Percentiles rank a stretch among this genome's conserved stretches.
Evolutionary conservation across 306 rosid genomes (phyloP).

Genomic region (Luffa acutangula): DNA sequence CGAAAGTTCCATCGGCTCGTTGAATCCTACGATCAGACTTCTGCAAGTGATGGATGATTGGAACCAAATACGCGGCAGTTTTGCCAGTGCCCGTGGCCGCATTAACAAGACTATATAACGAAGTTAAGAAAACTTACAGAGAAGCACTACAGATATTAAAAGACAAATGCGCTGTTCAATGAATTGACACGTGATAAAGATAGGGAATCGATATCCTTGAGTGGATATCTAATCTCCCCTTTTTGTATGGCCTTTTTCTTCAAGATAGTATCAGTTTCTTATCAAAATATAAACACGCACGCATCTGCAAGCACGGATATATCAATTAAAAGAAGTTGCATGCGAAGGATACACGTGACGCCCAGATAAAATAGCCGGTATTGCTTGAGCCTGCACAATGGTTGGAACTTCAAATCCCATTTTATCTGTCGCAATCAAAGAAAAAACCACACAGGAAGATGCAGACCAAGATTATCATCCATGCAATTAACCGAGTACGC

Average conservation of each 20-base stretch:
- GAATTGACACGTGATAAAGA: background rate
- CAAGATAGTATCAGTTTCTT: background rate
- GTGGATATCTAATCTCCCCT: background rate
- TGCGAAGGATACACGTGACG: constrained; percentile 64
- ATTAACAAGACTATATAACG: constrained; percentile 47
- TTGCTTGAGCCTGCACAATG: constrained; percentile 70
- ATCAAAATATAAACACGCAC: background rate
- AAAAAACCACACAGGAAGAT: background rate
- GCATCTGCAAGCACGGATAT: background rate
- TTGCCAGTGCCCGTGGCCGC: constrained; percentile 94
- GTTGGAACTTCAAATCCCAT: constrained; percentile 81
- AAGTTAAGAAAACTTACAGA: constrained; percentile 30
- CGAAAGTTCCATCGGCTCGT: constrained; percentile 78
- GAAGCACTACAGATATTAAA: background rate
- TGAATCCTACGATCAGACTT: constrained; percentile 37
- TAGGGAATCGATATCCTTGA: background rate
- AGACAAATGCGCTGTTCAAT: background rate
- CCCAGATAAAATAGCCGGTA: constrained; percentile 71
- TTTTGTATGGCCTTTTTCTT: background rate
- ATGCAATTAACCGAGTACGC: background rate
- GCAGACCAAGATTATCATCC: background rate
- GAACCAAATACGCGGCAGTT: constrained; percentile 76
- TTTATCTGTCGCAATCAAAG: constrained; percentile 34
- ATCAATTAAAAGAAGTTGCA: background rate
- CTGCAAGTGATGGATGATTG: constrained; percentile 66